phyloP scores from a whole-genome alignment of 1,284 basidiomycete species.

The Athelia sp. region DNA sequence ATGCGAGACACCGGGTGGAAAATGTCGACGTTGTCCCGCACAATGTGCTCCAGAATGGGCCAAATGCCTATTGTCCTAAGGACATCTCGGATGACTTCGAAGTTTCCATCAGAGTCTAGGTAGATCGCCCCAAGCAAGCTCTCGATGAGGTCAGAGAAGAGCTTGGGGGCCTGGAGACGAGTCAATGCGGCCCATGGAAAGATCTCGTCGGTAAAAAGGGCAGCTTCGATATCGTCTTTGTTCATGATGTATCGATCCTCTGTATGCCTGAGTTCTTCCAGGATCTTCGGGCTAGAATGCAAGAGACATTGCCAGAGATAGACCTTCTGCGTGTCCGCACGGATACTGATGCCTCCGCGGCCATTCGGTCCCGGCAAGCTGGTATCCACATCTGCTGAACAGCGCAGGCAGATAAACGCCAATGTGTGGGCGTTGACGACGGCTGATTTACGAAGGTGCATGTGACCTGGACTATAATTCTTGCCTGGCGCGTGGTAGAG shows the following conservation, averaged over 20 bases:
- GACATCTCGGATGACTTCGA: conserved; percentile 49
- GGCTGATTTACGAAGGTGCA: conserved; percentile 60
- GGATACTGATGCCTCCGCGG: conserved; percentile 29
- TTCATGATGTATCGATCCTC: conserved; percentile 44
- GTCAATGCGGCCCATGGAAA: conserved; percentile 71
- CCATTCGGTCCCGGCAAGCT: conserved; percentile 43
- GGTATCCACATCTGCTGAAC: conserved; percentile 33
- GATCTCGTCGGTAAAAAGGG: conserved; percentile 32
- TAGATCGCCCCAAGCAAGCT: conserved; percentile 79
- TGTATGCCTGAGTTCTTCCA: conserved; percentile 58
- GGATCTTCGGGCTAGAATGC: conserved; percentile 56
- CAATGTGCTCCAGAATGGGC: conserved; percentile 56
- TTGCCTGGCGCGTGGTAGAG: conserved; percentile 61
- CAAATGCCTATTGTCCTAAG: conserved; percentile 54
- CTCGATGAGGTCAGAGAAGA: conserved; percentile 76
- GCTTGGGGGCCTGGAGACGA: conserved; percentile 73
- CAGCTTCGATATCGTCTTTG: conserved; percentile 38
- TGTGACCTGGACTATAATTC: conserved; percentile 60
- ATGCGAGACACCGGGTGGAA: conserved; percentile 65
- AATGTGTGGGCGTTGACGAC: conserved; percentile 69
- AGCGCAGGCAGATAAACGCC: conserved; percentile 57
- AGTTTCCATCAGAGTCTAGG: conserved; percentile 64
- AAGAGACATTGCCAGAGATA: conserved; percentile 63
- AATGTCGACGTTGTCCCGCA: conserved; percentile 56
- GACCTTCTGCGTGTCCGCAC: conserved; percentile 37